Conservation (phyloP, 305 asterid species). For the Salvia sclarea region DNA sequence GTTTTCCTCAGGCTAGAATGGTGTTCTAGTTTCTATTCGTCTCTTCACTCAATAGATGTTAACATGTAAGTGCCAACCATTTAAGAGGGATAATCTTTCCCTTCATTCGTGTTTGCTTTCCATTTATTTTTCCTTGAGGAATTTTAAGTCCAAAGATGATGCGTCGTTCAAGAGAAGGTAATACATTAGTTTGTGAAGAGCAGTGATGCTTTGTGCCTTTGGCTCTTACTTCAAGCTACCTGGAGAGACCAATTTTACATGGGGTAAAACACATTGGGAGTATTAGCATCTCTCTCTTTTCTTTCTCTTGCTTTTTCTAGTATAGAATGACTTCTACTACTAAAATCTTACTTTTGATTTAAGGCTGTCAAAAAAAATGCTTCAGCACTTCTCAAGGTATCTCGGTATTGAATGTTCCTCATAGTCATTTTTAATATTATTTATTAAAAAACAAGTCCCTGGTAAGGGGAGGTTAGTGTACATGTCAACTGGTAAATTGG, state of each 20-base stretch:
- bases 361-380: conserved; percentile 65
- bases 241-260: conserved; percentile 56
- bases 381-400: conserved; percentile 73
- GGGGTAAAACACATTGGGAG: conserved; percentile 79
- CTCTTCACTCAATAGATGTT: conserved; percentile 40
- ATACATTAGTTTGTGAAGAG: conserved; percentile 48
- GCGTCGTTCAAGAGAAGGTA: conserved; percentile 63
- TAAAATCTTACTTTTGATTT: conserved; percentile 65
- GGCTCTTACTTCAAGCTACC: conserved; percentile 67
- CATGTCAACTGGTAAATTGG: conserved; percentile 74
- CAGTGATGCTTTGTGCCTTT: conserved; percentile 59
- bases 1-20: conserved; percentile 42
- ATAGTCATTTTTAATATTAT: conserved; percentile 42
- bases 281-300: conserved; percentile 62
- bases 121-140: conserved; percentile 33
- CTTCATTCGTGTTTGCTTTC: conserved; percentile 24
- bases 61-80: conserved; percentile 47
- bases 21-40: conserved; percentile 55
- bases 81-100: conserved; percentile 39
- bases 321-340: conserved; percentile 57
- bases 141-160: conserved; percentile 47
- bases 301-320: conserved; percentile 53
- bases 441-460: conserved; percentile 61
- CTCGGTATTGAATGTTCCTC: conserved; percentile 61
- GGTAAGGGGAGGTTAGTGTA: conserved; percentile 97